A percentile compares a stretch with the other conserved stretches of the same genome.
phyloP scores from a whole-genome alignment of 306 rosid species.

The Vicia sativa region DNA sequence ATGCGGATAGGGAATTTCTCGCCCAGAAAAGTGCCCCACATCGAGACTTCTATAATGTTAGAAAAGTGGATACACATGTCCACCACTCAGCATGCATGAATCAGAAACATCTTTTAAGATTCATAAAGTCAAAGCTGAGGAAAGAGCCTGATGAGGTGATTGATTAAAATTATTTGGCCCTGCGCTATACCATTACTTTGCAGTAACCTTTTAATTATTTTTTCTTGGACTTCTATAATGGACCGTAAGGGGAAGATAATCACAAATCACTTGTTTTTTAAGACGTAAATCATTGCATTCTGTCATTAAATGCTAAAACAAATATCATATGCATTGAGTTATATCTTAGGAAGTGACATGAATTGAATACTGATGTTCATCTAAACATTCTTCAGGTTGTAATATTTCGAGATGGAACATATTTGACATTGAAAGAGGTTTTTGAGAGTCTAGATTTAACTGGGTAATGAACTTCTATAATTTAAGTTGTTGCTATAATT shows the following conservation, averaged over 20 bases:
- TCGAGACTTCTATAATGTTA: constrained; percentile 96
- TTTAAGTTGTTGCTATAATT: constrained; percentile 19
- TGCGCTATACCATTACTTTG: constrained; percentile 25
- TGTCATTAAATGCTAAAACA: constrained; percentile 19
- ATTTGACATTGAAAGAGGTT: constrained; percentile 96
- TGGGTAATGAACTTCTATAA: constrained; percentile 61
- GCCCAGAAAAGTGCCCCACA: constrained; percentile 99
- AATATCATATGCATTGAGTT: constrained; percentile 6
- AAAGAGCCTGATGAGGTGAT: constrained; percentile 99
- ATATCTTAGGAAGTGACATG: constrained; percentile 22
- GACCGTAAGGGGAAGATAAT: constrained; percentile 21
- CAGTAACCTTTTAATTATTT: not conserved
- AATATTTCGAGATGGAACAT: constrained; percentile 98
- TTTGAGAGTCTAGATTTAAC: constrained; percentile 96
- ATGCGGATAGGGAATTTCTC: constrained; percentile 95
- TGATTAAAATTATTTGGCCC: constrained; percentile 23
- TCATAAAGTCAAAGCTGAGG: constrained; percentile 97
- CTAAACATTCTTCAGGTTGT: constrained; percentile 71
- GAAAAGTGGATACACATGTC: constrained; percentile 98
- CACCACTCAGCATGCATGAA: constrained; percentile 99
- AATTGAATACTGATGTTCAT: constrained; percentile 26
- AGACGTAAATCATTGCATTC: constrained; percentile 14
- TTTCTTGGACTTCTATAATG: not conserved
- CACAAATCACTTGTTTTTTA: not conserved
- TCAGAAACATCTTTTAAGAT: constrained; percentile 96